phyloP scores from a whole-genome alignment of 2,329 filamentous ascomycete species.

The Fusarium floridanum region DNA sequence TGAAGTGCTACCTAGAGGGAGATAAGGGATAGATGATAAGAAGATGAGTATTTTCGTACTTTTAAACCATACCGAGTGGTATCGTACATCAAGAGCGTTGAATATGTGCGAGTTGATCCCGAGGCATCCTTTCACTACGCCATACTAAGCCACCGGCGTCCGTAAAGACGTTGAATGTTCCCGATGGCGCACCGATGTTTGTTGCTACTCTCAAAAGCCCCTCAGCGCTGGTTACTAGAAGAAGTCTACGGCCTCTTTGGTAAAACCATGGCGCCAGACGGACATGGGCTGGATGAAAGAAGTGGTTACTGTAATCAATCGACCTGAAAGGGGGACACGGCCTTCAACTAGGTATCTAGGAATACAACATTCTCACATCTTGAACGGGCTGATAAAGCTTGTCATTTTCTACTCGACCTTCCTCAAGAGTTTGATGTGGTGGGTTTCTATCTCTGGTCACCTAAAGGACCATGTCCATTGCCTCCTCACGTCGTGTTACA shows the following conservation, averaged over 20 bases:
- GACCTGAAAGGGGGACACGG: slow-evolving; percentile 57
- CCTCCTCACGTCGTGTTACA: slow-evolving; percentile 59
- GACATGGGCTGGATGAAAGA: slow-evolving; percentile 54
- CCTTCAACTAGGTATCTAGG: slow-evolving; percentile 53
- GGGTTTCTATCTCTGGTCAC: too few species aligned
- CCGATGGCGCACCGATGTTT: slow-evolving; percentile 59
- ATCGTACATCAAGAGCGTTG: background rate
- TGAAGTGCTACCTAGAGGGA: background rate
- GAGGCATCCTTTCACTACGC: background rate
- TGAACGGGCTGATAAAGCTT: slow-evolving; percentile 59
- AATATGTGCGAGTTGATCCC: slow-evolving; percentile 1
- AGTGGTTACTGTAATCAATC: slow-evolving; percentile 48
- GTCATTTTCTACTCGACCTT: slow-evolving; percentile 63
- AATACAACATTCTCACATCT: slow-evolving; percentile 66
- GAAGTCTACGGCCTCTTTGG: slow-evolving; percentile 65
- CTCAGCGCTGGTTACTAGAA: slow-evolving; percentile 68
- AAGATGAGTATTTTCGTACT: background rate
- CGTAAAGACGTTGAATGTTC: slow-evolving; percentile 18
- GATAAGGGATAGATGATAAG: background rate
- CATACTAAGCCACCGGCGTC: background rate
- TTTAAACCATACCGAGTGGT: background rate
- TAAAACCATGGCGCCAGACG: slow-evolving; percentile 63
- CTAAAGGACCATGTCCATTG: slow-evolving; percentile 61
- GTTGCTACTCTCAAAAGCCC: slow-evolving; percentile 65
- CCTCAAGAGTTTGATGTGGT: slow-evolving; percentile 71